phyloP scores from a whole-genome alignment of 129 eudicot species.

The Cynara cardunculus region DNA sequence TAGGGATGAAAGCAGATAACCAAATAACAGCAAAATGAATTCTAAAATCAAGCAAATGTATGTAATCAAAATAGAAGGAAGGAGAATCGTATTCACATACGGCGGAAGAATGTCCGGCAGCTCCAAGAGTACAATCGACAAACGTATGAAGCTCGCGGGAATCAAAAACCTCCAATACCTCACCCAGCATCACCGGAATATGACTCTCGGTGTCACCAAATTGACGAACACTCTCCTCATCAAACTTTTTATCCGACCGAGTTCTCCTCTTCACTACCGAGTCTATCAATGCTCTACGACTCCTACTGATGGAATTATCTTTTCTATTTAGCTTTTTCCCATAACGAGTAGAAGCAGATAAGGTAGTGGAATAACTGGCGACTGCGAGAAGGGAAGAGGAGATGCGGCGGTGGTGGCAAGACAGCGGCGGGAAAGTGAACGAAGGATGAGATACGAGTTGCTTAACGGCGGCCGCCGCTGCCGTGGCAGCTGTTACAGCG shows the following conservation, averaged over 20 bases:
- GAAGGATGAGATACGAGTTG: constrained; percentile 20
- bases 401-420: constrained; percentile 11
- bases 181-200: constrained; percentile 90
- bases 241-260: constrained; percentile 77
- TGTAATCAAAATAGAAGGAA: background rate
- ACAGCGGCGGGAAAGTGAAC: background rate
- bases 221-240: constrained; percentile 54
- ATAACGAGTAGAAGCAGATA: constrained; percentile 23
- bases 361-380: constrained; percentile 34
- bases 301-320: constrained; percentile 18
- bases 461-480: constrained; percentile 29
- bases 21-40: background rate
- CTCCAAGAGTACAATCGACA: constrained; percentile 96
- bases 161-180: constrained; percentile 77
- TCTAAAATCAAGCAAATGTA: no score
- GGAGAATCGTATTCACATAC: constrained; percentile 40
- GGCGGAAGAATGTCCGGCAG: constrained; percentile 91
- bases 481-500: constrained; percentile 7
- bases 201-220: constrained; percentile 58
- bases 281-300: constrained; percentile 28
- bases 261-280: constrained; percentile 68
- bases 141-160: constrained; percentile 47
- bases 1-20: background rate
- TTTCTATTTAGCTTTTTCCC: constrained; percentile 22
- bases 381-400: constrained; percentile 14